A percentile compares a stretch with the other conserved stretches of the same genome.
phyloP scores from a whole-genome alignment of 2,329 filamentous ascomycete genomes.

The Neonectria magnoliae region DNA sequence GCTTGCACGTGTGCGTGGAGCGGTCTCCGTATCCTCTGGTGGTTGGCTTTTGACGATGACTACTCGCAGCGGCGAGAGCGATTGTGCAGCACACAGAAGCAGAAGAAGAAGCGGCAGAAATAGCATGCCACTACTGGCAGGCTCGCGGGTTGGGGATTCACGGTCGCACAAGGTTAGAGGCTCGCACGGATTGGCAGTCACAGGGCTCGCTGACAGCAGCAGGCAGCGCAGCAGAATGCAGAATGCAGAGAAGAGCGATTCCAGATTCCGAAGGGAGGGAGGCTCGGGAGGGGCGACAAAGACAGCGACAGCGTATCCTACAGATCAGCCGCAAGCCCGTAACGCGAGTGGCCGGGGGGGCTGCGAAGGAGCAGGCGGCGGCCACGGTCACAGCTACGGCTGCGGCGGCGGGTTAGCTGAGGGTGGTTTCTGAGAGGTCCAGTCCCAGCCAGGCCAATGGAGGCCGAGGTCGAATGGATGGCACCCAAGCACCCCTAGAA shows the following conservation, averaged over 20 bases:
- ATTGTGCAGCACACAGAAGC: conserved; percentile 13
- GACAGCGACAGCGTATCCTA: conserved; percentile 10
- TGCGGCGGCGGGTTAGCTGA: conserved; percentile 22
- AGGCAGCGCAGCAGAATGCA: conserved; percentile 15
- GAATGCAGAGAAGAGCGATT: conserved; percentile 12
- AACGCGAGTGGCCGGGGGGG: conserved; percentile 19
- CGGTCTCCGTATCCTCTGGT: conserved; percentile 1
- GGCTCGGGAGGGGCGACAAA: conserved; percentile 13
- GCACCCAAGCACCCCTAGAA: conserved; percentile 1
- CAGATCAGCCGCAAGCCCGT: conserved; percentile 22
- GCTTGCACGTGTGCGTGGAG: conserved; percentile 4
- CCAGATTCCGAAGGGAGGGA: conserved; percentile 13
- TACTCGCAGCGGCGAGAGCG: conserved; percentile 29
- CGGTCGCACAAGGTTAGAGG: conserved; percentile 17
- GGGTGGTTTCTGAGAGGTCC: background rate
- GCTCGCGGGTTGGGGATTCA: conserved; percentile 31
- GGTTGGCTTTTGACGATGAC: conserved; percentile 26
- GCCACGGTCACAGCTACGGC: background rate
- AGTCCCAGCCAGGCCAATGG: conserved; percentile 6
- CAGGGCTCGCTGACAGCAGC: conserved; percentile 5
- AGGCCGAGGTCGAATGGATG: conserved; percentile 14
- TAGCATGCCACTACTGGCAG: conserved; percentile 35
- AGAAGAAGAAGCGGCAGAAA: conserved; percentile 1
- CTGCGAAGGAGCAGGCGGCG: conserved; percentile 7
- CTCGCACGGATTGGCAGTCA: conserved; percentile 23